phyloP scores from a whole-genome alignment of 345 rosid species.

The Limnanthes douglasii region DNA sequence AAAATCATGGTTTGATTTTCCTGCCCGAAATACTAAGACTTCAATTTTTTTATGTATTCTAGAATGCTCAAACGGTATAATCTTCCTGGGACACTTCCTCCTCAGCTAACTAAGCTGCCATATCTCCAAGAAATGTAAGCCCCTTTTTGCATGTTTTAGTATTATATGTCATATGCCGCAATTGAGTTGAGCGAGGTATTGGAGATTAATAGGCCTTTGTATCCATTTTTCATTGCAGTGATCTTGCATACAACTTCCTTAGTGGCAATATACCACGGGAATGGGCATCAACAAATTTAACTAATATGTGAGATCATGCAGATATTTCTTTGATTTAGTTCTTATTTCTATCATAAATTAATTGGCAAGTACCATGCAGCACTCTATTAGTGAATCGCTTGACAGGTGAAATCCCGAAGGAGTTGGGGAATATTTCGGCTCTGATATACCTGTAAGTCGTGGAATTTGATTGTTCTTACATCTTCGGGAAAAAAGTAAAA shows the following conservation, averaged over 20 bases:
- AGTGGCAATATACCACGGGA: conserved; percentile 36
- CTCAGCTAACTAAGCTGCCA: conserved; percentile 32
- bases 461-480: conserved; percentile 2
- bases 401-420: conserved; percentile 37
- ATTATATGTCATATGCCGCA: neutral
- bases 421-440: conserved; percentile 24
- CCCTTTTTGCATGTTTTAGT: too few relatives aligned
- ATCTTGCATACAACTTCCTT: conserved; percentile 41
- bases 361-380: conserved; percentile 17
- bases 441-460: conserved; percentile 34
- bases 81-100: conserved; percentile 49
- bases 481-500: neutral
- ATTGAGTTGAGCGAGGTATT: conserved; percentile 1
- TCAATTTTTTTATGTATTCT: conserved; percentile 8
- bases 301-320: conserved; percentile 26
- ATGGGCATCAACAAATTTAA: conserved; percentile 35
- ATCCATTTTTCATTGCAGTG: conserved; percentile 16
- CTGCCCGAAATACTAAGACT: conserved; percentile 1
- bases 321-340: neutral
- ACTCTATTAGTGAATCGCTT: conserved; percentile 34
- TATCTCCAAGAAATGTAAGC: conserved; percentile 34
- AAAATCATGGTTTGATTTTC: too few relatives aligned
- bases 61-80: conserved; percentile 33
- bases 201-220: conserved; percentile 3
- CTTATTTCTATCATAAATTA: conserved; percentile 6